A percentile compares a stretch with the other conserved stretches of the same genome.
phyloP scores from a whole-genome alignment of 2,329 filamentous ascomycete species.

The Cladophialophora chaetospira region DNA sequence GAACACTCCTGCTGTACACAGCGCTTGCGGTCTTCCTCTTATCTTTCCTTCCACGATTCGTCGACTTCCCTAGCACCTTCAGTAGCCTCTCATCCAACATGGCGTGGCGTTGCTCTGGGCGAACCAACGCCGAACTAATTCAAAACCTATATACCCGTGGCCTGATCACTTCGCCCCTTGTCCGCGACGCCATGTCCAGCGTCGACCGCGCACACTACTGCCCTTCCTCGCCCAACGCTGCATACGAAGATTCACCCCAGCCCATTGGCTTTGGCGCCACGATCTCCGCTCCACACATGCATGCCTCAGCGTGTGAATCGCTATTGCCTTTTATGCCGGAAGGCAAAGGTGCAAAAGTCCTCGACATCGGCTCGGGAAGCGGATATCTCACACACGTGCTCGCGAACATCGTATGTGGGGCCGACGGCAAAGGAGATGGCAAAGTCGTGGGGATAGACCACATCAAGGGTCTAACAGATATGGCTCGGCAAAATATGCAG shows the following conservation, averaged over 20 bases:
- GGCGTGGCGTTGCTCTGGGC: conserved; percentile 87
- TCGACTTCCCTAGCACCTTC: conserved; percentile 2
- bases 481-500: conserved; percentile 66
- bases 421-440: conserved; percentile 45
- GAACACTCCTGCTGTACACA: not conserved
- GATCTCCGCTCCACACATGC: conserved; percentile 74
- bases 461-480: conserved; percentile 63
- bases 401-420: conserved; percentile 66
- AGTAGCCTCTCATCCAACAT: conserved; percentile 54
- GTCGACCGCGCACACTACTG: conserved; percentile 84
- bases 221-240: conserved; percentile 39
- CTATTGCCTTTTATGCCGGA: conserved; percentile 61
- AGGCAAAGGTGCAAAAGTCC: conserved; percentile 54
- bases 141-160: conserved; percentile 72
- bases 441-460: conserved; percentile 74
- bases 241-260: conserved; percentile 76
- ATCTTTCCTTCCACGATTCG: not conserved
- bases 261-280: conserved; percentile 68
- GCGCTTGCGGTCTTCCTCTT: not conserved
- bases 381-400: conserved; percentile 88
- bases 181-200: conserved; percentile 80
- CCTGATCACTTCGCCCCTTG: conserved; percentile 70
- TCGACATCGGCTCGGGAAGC: conserved; percentile 75
- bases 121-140: conserved; percentile 72
- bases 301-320: conserved; percentile 65